Base-by-base conservation (phyloP, 352 stramenopile genomes). In the Globisporangium middletonii region DNA sequence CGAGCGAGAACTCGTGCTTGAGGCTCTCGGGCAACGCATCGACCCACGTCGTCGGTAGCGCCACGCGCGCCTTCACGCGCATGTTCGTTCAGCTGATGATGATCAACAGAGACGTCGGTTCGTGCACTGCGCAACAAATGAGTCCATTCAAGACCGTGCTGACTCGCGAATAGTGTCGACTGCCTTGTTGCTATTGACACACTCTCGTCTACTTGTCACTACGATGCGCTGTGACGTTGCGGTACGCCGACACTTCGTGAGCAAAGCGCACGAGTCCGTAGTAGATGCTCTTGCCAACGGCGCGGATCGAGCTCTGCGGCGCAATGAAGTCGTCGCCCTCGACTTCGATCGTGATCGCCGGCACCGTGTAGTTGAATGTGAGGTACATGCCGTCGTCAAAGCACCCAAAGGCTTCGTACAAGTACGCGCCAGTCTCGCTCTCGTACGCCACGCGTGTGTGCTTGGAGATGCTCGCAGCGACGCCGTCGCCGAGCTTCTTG, bases 321-420 rank as follows among this genome's bases (percentile, higher is more conserved):
- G 72, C 73, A n/a, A 86, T 71, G 64, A 92, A 92, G 55, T 89
- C 77, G 3, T 66, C 57, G 3, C 82, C 82, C 37, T 87, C 73
- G 16, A 89, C 74, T 61, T 92, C 82, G 50, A 89, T 78, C 3
- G 79, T 92, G 42, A 92, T 53, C 16, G 76, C 65, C 11, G 82
- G 77, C 11, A 88, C 75, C 9, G 72, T 86, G 30, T 75, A 76
- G 55, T 89, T 89, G 50, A 71, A 83, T 33, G 67, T 59, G 6
- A 78, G 62, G 60, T 73, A 87, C 53, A 90, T 72, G 0, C 59
- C 70, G 46, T 92, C 81, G 57, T 87, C 75, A 49, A 89, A 78
- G 59, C 79, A 89, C 12, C 81, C 81, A 51, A 82, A 92, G 19
- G 79, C 77, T 47, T 76, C 67, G 64, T 92, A 92, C 2, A 92